A percentile compares a stretch with the other conserved stretches of the same genome.
phyloP scores from a whole-genome alignment of 1,284 basidiomycete genomes.

The Sanguinoderma infundibulare region DNA sequence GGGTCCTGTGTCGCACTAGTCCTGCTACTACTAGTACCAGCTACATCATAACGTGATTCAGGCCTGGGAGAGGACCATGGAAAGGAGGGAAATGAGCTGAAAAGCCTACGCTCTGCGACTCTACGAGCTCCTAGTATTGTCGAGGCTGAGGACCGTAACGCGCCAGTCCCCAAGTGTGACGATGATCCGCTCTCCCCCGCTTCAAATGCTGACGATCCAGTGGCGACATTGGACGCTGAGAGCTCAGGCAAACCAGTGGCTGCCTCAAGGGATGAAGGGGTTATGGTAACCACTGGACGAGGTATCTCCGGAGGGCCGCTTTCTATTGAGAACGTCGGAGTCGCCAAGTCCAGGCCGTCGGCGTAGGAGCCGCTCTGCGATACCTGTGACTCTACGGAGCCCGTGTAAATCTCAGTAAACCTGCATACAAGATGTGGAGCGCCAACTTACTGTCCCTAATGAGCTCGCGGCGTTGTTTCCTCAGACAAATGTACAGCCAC shows the following conservation, averaged over 20 bases:
- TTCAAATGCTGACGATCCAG: neutral
- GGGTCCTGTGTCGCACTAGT: neutral
- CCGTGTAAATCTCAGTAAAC: no score
- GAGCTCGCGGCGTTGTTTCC: conserved; percentile 1
- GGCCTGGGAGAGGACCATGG: neutral
- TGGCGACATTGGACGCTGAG: neutral
- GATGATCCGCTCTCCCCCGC: neutral
- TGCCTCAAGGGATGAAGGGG: neutral
- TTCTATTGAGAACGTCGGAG: no score
- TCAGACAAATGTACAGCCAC: conserved; percentile 15
- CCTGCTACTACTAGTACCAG: no score
- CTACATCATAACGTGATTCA: no score
- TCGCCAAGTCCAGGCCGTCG: no score
- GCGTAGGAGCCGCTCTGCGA: no score
- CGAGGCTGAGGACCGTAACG: neutral
- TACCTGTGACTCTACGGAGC: no score
- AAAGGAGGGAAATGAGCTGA: neutral
- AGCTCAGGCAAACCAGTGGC: neutral
- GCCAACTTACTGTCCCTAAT: no score
- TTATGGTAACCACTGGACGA: neutral
- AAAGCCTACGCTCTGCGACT: neutral
- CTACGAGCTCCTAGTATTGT: neutral
- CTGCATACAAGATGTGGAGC: no score
- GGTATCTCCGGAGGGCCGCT: neutral
- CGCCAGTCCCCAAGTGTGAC: neutral